Conservation (phyloP, 345 rosid species). For the Erodium maritimum region DNA sequence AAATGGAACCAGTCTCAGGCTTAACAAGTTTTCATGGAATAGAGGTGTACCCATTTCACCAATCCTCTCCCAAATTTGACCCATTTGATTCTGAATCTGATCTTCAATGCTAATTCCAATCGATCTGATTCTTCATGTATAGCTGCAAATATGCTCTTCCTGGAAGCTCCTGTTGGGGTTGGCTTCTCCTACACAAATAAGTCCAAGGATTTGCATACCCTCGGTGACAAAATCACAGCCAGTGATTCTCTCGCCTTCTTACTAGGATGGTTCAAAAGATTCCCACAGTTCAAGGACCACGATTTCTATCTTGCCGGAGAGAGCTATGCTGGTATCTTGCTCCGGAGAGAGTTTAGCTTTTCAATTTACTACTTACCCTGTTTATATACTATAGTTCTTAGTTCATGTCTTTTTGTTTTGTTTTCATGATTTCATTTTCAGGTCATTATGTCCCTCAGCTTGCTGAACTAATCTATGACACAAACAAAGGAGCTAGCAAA, state of each 20-base stretch:
- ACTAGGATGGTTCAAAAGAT: constrained; percentile 52
- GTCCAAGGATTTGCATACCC: constrained; percentile 27
- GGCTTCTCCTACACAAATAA: constrained; percentile 76
- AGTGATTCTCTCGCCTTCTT: constrained; percentile 48
- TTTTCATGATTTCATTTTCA: constrained; percentile 8
- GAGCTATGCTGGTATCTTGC: constrained; percentile 65
- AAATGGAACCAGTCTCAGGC: constrained; percentile 23
- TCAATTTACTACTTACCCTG: too few species aligned
- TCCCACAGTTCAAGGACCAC: constrained; percentile 47
- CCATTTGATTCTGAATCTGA: too few species aligned
- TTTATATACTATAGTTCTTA: too few species aligned
- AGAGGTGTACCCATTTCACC: constrained; percentile 28
- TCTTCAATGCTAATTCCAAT: background rate
- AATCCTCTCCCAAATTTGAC: too few species aligned
- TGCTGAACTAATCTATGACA: constrained; percentile 46
- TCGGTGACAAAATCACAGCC: constrained; percentile 47
- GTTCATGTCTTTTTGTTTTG: background rate
- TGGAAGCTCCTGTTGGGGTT: constrained; percentile 80
- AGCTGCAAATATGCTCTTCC: constrained; percentile 67
- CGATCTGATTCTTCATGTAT: background rate
- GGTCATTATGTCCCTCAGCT: constrained; percentile 90
- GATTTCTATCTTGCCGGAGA: constrained; percentile 68
- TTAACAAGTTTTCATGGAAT: constrained; percentile 56
- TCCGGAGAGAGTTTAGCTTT: too few species aligned
- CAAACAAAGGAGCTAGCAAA: constrained; percentile 27